Conservation (phyloP, 306 rosid genomes). For the Lathyrus tuberosus region DNA sequence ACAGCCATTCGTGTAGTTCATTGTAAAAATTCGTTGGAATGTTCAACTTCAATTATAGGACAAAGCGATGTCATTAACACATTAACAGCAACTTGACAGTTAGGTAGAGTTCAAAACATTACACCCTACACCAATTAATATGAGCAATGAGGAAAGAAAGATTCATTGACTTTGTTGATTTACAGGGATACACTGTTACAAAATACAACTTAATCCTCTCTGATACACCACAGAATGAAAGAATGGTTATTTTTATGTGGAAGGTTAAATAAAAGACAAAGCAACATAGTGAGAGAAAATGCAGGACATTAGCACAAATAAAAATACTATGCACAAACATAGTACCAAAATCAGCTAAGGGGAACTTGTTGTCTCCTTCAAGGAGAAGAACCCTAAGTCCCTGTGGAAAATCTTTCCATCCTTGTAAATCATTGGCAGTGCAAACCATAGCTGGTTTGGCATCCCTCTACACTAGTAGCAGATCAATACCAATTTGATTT, state of each 20-base stretch:
- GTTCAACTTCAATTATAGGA: conserved; percentile 16
- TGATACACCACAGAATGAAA: conserved; percentile 14
- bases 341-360: conserved; percentile 24
- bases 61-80: conserved; percentile 12
- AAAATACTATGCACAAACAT: conserved; percentile 15
- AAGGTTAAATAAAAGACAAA: conserved; percentile 25
- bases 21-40: conserved; percentile 14
- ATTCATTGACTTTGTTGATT: conserved; percentile 13
- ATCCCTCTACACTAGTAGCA: too few relatives aligned
- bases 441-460: too few relatives aligned
- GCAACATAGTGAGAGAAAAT: conserved; percentile 16
- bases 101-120: conserved; percentile 10
- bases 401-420: too few relatives aligned
- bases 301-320: conserved; percentile 24
- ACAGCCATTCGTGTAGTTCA: conserved; percentile 9
- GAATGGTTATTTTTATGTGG: conserved; percentile 12
- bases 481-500: too few relatives aligned
- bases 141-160: conserved; percentile 21
- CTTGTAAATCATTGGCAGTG: too few relatives aligned
- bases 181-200: conserved; percentile 12
- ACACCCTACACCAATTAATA: conserved; percentile 31
- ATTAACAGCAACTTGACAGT: conserved; percentile 19
- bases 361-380: too few relatives aligned
- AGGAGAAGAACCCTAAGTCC: too few relatives aligned
- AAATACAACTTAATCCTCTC: conserved; percentile 14